Evolutionary conservation across 2,329 filamentous ascomycete species (phyloP), one percentile per base, ranked within the genome.

Genomic region (Colletotrichum lindemuthianum): DNA sequence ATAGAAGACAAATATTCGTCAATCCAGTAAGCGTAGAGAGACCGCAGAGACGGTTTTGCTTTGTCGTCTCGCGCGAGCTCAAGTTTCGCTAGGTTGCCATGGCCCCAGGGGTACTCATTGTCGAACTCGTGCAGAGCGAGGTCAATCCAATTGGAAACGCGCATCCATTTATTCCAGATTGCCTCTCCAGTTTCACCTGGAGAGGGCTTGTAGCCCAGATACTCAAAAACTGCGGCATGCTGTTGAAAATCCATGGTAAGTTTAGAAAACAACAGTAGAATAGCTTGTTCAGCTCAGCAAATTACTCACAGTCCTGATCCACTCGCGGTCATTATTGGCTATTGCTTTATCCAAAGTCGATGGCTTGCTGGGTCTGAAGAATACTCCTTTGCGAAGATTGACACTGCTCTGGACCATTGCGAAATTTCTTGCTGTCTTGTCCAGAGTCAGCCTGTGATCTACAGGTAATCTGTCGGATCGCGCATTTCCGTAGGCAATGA

Each of bases 61-160:
- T 43, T 55, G 3, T 11, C 16, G 11, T 5, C n/a, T 24, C 37
- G 34, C 13, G 3, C 24, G 24, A 4, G 24, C 24, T 24, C 24
- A 9, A 2, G 55, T 55, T 13, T 59, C 40, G 37, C 41, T 55
- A 2, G 41, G 10, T 0, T 32, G 36, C 8, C 8, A 2, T 24
- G 24, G 2, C 36, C 32, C 60, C 55, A 59, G 16, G 40, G 12
- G 34, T 59, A 63, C 12, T 24, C 33, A 34, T 36, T 34, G 36
- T 64, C 55, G 43, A 64, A 59, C 43, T 59, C 49, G n/a, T 48
- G 24, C 1, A 52, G 15, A 2, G 53, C 60, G 11, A 64, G n/a
- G 55, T 59, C 47, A 8, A 59, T 12, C 60, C 55, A 64, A 48
- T 64, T 64, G 11, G 60, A 64, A 4, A 64, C 55, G 6, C 60